Evolutionary conservation across 225 moss, liverwort and hornwort genomes (phyloP).

Genomic region (Pseudisothecium myosuroides): DNA sequence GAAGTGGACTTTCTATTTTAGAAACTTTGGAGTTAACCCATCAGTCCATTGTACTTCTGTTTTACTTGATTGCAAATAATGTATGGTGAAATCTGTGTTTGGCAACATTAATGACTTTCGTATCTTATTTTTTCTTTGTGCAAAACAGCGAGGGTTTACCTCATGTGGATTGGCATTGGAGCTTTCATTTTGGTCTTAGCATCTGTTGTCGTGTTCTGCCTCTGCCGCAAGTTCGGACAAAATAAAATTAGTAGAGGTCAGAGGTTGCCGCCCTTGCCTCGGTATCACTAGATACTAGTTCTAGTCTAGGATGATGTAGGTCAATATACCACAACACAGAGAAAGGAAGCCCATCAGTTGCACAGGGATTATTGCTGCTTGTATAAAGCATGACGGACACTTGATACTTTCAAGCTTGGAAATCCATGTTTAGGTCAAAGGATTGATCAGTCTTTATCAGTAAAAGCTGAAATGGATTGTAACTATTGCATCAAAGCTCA

Average conservation of each 20-base stretch:
- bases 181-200: not conserved
- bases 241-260: slow-evolving; percentile 6
- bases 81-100: not conserved
- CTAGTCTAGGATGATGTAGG: not conserved
- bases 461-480: not conserved
- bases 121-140: not conserved
- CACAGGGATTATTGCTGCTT: not conserved
- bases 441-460: not conserved
- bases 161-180: slow-evolving; percentile 11
- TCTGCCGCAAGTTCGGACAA: slow-evolving; percentile 13
- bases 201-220: not conserved
- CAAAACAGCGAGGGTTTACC: not conserved
- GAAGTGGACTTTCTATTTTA: not conserved
- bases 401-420: not conserved
- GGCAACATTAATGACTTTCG: not conserved
- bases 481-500: not conserved
- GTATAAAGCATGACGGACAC: not conserved
- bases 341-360: not conserved
- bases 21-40: not conserved
- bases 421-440: not conserved
- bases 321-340: not conserved
- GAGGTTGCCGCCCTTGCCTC: slow-evolving; percentile 25
- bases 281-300: slow-evolving; percentile 4
- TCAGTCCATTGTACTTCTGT: not conserved
- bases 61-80: not conserved